phyloP scores from a whole-genome alignment of 2,329 filamentous ascomycete genomes.

The Microdochium trichocladiopsis region DNA sequence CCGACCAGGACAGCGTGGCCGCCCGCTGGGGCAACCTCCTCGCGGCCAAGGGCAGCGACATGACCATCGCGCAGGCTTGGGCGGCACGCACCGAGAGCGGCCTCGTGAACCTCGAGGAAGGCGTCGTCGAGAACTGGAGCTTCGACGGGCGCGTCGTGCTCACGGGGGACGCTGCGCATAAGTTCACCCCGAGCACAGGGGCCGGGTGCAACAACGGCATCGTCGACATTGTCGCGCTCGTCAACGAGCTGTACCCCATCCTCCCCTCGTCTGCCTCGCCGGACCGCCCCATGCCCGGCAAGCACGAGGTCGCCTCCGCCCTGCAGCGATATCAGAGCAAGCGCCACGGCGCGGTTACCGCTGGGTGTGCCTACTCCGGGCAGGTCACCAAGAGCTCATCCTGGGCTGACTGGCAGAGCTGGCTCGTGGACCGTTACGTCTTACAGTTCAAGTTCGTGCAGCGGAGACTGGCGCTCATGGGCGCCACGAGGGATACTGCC shows the following conservation, averaged over 20 bases:
- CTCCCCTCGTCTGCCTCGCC: background rate
- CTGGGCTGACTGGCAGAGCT: background rate
- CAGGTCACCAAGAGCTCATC: background rate
- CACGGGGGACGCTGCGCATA: constrained; percentile 27
- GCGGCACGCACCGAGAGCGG: constrained; percentile 13
- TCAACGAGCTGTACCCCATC: constrained; percentile 15
- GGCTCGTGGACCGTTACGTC: background rate
- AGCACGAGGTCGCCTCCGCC: background rate
- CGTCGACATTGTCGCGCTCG: constrained; percentile 20
- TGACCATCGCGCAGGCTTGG: constrained; percentile 23
- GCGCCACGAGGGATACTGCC: background rate
- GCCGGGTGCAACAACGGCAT: constrained; percentile 27
- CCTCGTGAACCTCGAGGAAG: constrained; percentile 27
- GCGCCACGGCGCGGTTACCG: background rate
- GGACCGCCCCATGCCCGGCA: background rate
- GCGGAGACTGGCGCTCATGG: background rate
- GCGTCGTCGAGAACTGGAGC: constrained; percentile 26
- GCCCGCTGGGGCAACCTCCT: constrained; percentile 17
- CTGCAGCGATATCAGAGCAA: background rate
- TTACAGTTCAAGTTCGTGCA: background rate
- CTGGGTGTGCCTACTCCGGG: background rate
- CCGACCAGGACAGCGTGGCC: constrained; percentile 17
- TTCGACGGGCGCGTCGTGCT: constrained; percentile 25
- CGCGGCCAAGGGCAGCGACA: constrained; percentile 2
- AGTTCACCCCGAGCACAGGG: constrained; percentile 26